Base-by-base conservation (phyloP, 1,139 yeast species). In the Blastobotrys arbuscula region DNA sequence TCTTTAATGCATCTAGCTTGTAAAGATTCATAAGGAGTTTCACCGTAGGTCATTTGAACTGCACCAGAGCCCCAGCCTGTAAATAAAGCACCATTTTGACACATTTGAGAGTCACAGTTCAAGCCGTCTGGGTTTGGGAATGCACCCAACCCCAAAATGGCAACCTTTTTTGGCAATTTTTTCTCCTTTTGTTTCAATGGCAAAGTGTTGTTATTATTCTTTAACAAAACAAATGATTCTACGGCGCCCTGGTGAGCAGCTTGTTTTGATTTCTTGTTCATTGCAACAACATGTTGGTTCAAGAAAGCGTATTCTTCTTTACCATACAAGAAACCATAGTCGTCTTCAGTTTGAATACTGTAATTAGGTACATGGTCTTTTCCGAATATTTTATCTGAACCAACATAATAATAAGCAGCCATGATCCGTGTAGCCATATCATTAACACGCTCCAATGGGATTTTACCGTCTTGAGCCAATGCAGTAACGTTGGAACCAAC, bases 371-470 rank as follows among this genome's bases (percentile, higher is more conserved):
- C 30, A 1, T 64, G 37, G 70, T 75, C 39, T 2, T 34, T 37
- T 15, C 33, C 42, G 5, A 9, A 20, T 10, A 21, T 4, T 28
- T 20, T 15, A 21, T 40, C 36, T 16, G 21, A 9, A n/a, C 43
- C 43, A n/a, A 40, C 43, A 39, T 55, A 54, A 62, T 74, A 78
- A 58, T 77, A 80, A 0, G 85, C 77, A 1, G 82, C 82, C 56
- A 81, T 62, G 33, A 81, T 75, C 53, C 85, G 66, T 6, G 75
- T 73, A 0, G 72, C 84, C 86, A 81, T 81, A 59, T 81, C 85
- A 60, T 79, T 76, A 34, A 81, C 67, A 51, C 85, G 66, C 51
- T 72, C 69, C 54, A 76, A 78, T 1, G 82, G 76, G 9, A 81
- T 62, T 0, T 84, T 76, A 30, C 74, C 75, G 60, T 81, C 80